Evolutionary conservation across 176 grass and related monocot species (phyloP).

Genomic region (Rhynchospora tenuis): DNA sequence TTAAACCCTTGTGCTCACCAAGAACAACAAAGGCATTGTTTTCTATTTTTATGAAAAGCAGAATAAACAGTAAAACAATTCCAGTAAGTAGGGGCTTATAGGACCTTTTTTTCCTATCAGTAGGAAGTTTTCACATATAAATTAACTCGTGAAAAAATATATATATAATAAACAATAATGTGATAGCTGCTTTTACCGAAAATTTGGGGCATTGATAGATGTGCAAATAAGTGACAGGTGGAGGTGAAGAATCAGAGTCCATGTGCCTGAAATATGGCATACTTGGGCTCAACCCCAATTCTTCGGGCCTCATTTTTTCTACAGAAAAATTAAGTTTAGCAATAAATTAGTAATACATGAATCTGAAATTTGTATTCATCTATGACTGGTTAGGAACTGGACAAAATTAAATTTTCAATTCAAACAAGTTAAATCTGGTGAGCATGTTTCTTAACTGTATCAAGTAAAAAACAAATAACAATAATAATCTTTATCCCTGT

Average conservation of each 20-base stretch:
- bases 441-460: background rate
- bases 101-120: background rate
- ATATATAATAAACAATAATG: background rate
- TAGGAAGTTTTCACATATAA: background rate
- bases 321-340: constrained; percentile 16
- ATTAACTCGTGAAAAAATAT: background rate
- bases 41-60: background rate
- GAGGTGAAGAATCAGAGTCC: constrained; percentile 16
- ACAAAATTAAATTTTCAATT: background rate
- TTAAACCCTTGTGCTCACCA: no score
- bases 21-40: background rate
- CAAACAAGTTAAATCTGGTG: background rate
- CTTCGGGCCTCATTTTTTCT: constrained; percentile 51
- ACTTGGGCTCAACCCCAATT: constrained; percentile 37
- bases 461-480: background rate
- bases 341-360: background rate
- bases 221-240: constrained; percentile 57
- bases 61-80: background rate
- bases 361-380: background rate
- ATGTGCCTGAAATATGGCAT: constrained; percentile 40
- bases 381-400: background rate
- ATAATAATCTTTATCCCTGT: background rate
- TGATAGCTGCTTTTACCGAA: constrained; percentile 36
- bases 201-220: constrained; percentile 65
- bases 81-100: background rate